Base-by-base conservation (phyloP, 306 rosid species). In the Elaeagnus macrophylla region DNA sequence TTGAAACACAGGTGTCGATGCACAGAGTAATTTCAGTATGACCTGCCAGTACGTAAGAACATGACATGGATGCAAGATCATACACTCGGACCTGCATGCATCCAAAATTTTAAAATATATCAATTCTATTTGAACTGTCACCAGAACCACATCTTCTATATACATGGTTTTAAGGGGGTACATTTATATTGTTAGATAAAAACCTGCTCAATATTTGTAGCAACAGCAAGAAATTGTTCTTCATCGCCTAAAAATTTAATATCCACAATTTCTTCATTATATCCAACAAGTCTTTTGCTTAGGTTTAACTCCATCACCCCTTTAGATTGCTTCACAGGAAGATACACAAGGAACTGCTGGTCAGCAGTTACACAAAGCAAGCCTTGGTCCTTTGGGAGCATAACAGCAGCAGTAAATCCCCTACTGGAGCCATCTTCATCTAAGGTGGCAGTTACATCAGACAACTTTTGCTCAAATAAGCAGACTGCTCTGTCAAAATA, bases 201-300 rank as follows among this genome's bases (percentile, higher is more conserved):
- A 75, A 86, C 99, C 84, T 87, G 99, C 73, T 91, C 99, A 65
- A 83, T 82, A 75, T 91, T 91, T 62, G 99, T 87, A 41, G 99
- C 99, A 59, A 91, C 85, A 16, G 96, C 96, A 61, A 87, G 80
- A 60, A 61, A 82, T 54, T 78, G 81, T 75, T 91, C 96, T 35
- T 91, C 96, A 42, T 80, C 79, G 19, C 99, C 99, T 16, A 91
- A 48, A 71, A 91, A 91, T 70, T 80, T 87, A 96, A 91, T 77
- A 70, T 91, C 99, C 44, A 91, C 80, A 62, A 91, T 80, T 74
- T 91, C 99, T 70, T 84, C 99, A 48, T 87, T 91, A 69, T 82
- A 74, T 59, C 99, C 99, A 62, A 84, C 79, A 64, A 91, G 90
- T 72, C 99, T 82, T 78, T 75, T 91, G 65, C 79, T 71, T 19